Conservation (phyloP, 345 rosid species). For the Geranium brycei region DNA sequence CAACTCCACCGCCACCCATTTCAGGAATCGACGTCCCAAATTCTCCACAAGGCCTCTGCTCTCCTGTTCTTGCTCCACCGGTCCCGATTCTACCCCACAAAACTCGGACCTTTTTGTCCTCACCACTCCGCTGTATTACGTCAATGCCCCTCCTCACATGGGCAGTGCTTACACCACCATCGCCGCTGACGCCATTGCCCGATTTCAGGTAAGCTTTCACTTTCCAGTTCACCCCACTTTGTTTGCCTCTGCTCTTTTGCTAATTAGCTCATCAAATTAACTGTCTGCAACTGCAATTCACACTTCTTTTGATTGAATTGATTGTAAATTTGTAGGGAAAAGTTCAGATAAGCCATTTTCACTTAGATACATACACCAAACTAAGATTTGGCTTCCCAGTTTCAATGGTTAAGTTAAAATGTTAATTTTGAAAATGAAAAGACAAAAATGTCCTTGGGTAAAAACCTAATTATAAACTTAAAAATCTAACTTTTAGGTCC, state of each 20-base stretch:
- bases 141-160: conserved; percentile 99
- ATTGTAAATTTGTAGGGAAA: neutral
- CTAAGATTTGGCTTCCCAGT: too few species aligned
- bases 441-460: too few species aligned
- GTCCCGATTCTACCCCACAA: conserved; percentile 10
- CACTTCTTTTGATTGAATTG: neutral
- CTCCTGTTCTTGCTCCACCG: conserved; percentile 33
- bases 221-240: neutral
- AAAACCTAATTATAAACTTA: too few species aligned
- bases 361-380: too few species aligned
- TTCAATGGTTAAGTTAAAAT: too few species aligned
- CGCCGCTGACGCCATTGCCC: conserved; percentile 87
- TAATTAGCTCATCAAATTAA: too few species aligned
- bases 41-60: conserved; percentile 22
- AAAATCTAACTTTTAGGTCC: too few species aligned
- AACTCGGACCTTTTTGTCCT: conserved; percentile 48
- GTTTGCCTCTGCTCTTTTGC: neutral
- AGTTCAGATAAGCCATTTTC: too few species aligned
- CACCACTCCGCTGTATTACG: conserved; percentile 93
- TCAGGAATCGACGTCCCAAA: conserved; percentile 27
- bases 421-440: too few species aligned
- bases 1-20: conserved; percentile 23
- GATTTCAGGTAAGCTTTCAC: conserved; percentile 57
- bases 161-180: conserved; percentile 97
- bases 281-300: neutral